Evolutionary conservation across 2,329 filamentous ascomycete species (phyloP).

Genomic region (Beauveria sp.): DNA sequence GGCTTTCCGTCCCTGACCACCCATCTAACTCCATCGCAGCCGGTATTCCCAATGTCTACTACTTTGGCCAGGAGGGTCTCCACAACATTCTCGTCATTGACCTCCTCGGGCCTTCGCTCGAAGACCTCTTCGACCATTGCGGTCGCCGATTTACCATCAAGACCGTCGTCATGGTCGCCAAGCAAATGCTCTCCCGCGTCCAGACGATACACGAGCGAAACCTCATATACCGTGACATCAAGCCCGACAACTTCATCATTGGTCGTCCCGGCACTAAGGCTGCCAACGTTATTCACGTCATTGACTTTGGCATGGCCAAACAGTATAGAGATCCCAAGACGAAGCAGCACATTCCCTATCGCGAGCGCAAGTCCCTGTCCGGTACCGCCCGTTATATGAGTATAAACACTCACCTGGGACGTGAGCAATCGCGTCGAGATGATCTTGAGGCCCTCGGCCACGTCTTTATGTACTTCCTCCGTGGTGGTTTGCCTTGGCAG

Average conservation of each 20-base stretch:
- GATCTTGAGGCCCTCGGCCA: slow-evolving; percentile 83
- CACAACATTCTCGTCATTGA: slow-evolving; percentile 99
- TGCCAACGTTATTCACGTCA: slow-evolving; percentile 96
- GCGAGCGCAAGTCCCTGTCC: slow-evolving; percentile 92
- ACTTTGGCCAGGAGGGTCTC: slow-evolving; percentile 95
- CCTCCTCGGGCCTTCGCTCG: slow-evolving; percentile 84
- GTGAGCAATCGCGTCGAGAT: slow-evolving; percentile 92
- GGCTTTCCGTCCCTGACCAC: not conserved
- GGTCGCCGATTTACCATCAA: slow-evolving; percentile 92
- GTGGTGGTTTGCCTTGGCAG: slow-evolving; percentile 66
- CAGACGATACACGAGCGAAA: slow-evolving; percentile 97
- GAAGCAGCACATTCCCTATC: slow-evolving; percentile 96
- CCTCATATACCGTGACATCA: slow-evolving; percentile 97
- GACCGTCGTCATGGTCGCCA: slow-evolving; percentile 98
- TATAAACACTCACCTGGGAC: slow-evolving; percentile 96
- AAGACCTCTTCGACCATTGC: slow-evolving; percentile 97
- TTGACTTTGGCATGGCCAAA: slow-evolving; percentile 99
- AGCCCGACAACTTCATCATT: slow-evolving; percentile 98
- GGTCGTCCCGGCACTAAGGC: slow-evolving; percentile 85
- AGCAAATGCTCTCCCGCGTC: slow-evolving; percentile 96
- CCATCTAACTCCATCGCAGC: slow-evolving; percentile 43
- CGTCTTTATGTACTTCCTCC: slow-evolving; percentile 68
- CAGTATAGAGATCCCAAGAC: slow-evolving; percentile 98
- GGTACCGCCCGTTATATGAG: slow-evolving; percentile 98
- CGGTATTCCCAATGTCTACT: slow-evolving; percentile 98